phyloP scores from a whole-genome alignment of 495 filamentous ascomycete species.

The Cercophora newfieldiana region DNA sequence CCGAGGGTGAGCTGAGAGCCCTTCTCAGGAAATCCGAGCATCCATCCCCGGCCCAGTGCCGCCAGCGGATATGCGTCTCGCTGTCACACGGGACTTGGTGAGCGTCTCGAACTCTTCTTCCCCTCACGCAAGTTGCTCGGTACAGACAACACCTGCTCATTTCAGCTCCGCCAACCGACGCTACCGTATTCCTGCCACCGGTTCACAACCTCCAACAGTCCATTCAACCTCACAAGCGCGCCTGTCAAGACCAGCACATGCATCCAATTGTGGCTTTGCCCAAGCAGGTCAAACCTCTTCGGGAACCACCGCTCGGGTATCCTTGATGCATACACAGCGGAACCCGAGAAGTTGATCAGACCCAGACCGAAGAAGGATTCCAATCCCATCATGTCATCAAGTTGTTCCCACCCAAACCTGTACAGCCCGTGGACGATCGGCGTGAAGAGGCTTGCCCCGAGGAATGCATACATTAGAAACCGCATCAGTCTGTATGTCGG shows the following conservation, averaged over 20 bases:
- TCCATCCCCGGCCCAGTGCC: too few relatives aligned
- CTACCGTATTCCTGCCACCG: conserved; percentile 8
- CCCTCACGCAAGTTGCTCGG: too few relatives aligned
- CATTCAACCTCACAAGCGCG: conserved; percentile 6
- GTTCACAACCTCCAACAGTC: not conserved
- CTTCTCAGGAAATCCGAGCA: too few relatives aligned
- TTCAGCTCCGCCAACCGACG: too few relatives aligned
- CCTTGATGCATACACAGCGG: conserved; percentile 9
- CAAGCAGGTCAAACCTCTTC: conserved; percentile 13
- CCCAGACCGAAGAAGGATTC: conserved; percentile 7
- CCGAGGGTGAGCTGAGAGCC: too few relatives aligned
- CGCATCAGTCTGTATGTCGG: conserved; percentile 6
- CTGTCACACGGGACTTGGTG: too few relatives aligned
- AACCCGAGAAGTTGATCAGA: conserved; percentile 11
- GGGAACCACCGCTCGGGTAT: conserved; percentile 16
- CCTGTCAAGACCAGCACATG: conserved; percentile 9
- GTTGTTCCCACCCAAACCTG: conserved; percentile 2
- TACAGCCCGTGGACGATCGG: conserved; percentile 7
- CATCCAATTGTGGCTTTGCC: conserved; percentile 20
- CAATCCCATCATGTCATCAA: conserved; percentile 7
- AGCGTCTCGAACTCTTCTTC: too few relatives aligned
- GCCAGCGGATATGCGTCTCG: too few relatives aligned
- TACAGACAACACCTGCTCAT: too few relatives aligned
- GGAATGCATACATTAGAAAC: conserved; percentile 10
- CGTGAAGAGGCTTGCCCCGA: conserved; percentile 6